phyloP scores from a whole-genome alignment of 805 yeast genomes.

The Monosporozyma yasuniensis region DNA sequence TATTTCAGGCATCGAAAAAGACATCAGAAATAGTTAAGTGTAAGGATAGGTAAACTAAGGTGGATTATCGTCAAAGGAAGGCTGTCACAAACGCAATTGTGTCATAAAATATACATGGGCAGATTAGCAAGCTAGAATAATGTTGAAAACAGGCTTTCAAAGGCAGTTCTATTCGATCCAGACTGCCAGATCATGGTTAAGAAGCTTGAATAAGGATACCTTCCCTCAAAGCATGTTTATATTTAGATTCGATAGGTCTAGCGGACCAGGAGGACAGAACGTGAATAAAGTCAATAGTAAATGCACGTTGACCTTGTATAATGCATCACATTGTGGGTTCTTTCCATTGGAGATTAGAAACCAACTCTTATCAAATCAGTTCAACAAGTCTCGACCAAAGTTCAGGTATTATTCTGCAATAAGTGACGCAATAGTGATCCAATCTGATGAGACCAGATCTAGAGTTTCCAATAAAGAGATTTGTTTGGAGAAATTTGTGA shows the following conservation, averaged over 20 bases:
- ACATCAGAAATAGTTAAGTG: neutral
- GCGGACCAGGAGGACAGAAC: conserved; percentile 87
- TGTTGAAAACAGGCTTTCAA: neutral
- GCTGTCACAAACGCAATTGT: neutral
- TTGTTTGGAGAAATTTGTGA: conserved; percentile 52
- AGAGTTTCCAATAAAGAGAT: conserved; percentile 47
- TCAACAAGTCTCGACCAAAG: conserved; percentile 7
- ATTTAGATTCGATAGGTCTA: conserved; percentile 38
- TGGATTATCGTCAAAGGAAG: neutral
- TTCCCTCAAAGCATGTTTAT: conserved; percentile 17
- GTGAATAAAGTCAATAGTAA: conserved; percentile 61
- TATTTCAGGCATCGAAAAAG: neutral
- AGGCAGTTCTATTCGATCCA: neutral
- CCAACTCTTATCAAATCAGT: conserved; percentile 28
- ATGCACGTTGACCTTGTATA: conserved; percentile 47
- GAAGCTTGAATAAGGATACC: conserved; percentile 34
- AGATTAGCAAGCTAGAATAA: neutral
- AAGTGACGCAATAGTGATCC: conserved; percentile 47
- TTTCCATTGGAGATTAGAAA: conserved; percentile 44
- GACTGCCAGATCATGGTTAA: conserved; percentile 29
- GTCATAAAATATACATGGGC: neutral
- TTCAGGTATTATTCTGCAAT: conserved; percentile 47
- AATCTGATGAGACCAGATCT: conserved; percentile 51
- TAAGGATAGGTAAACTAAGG: neutral
- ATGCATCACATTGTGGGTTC: conserved; percentile 47